Evolutionary conservation across 768 basidiomycete species (phyloP).

Genomic region (Mycena vitilis): DNA sequence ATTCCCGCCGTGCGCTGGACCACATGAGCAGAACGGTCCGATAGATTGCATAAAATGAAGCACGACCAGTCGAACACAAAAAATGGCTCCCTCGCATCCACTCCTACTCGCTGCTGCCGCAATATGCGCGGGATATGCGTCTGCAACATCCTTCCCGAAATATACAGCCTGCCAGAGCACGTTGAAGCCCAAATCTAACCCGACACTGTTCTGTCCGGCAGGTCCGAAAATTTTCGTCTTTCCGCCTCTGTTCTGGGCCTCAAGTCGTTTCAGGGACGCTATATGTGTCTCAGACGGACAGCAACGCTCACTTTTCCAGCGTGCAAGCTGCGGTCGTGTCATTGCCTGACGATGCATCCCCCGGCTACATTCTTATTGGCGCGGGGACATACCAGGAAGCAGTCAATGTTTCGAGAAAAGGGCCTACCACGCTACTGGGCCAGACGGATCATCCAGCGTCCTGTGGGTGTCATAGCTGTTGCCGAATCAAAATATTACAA

Average conservation of each 20-base stretch:
- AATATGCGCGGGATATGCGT: slow-evolving; percentile 5
- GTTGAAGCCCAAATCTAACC: slow-evolving; percentile 28
- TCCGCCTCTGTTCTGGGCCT: not conserved
- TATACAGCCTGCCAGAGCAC: slow-evolving; percentile 33
- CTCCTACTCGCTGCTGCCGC: slow-evolving; percentile 7
- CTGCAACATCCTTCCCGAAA: slow-evolving; percentile 20
- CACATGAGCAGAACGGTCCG: slow-evolving; percentile 26
- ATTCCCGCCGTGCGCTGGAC: slow-evolving; percentile 13
- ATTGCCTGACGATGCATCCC: slow-evolving; percentile 28
- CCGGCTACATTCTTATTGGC: slow-evolving; percentile 42
- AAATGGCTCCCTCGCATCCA: slow-evolving; percentile 17
- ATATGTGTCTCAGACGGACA: slow-evolving; percentile 47
- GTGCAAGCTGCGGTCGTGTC: slow-evolving; percentile 44
- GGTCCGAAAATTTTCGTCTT: slow-evolving; percentile 3
- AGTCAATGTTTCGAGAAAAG: slow-evolving; percentile 46
- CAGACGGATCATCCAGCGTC: slow-evolving; percentile 30
- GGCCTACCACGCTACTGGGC: slow-evolving; percentile 45
- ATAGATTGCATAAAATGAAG: slow-evolving; percentile 16
- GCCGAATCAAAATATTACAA: not conserved
- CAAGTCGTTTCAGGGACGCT: slow-evolving; percentile 30
- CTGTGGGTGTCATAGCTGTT: slow-evolving; percentile 6
- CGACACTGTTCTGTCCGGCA: slow-evolving; percentile 33
- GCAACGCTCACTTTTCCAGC: slow-evolving; percentile 36
- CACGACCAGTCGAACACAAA: not conserved
- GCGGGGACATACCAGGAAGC: slow-evolving; percentile 47